A percentile compares a stretch with the other conserved stretches of the same genome.
phyloP scores from a whole-genome alignment of 257 asterid species.

The Solanum bulbocastanum region DNA sequence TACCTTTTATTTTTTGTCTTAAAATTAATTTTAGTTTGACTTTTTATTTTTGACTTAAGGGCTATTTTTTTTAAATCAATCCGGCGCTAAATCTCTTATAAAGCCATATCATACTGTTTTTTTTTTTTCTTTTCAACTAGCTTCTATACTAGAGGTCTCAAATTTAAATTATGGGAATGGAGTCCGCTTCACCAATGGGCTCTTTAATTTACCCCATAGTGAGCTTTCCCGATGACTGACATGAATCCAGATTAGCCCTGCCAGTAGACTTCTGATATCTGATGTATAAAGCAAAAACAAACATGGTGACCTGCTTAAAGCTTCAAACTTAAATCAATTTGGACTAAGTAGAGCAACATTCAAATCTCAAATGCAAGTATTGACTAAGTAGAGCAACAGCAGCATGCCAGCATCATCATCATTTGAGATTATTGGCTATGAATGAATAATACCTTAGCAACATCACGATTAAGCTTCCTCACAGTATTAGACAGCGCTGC shows the following conservation, averaged over 20 bases:
- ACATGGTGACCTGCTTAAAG: not conserved
- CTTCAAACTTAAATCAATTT: not conserved
- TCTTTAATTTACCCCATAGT: not conserved
- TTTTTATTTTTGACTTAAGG: no score
- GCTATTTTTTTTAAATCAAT: no score
- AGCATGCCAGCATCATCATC: no score
- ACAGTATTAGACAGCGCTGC: constrained; percentile 20
- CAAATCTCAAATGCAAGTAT: not conserved
- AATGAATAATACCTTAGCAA: constrained; percentile 19
- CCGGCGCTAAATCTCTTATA: not conserved
- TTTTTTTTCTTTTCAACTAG: not conserved
- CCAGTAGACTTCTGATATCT: not conserved
- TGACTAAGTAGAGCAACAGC: not conserved
- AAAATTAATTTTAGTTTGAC: no score
- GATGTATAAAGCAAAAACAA: not conserved
- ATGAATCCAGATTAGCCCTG: not conserved
- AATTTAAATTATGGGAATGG: not conserved
- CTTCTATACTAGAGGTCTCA: not conserved
- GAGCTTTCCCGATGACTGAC: not conserved
- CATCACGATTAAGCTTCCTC: constrained; percentile 39
- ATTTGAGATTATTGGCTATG: not conserved
- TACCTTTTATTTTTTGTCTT: no score
- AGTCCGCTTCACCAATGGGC: not conserved
- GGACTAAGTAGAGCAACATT: not conserved
- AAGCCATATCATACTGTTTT: not conserved